Conservation (phyloP, 2,329 filamentous ascomycete genomes). For the Xylaria sp. region DNA sequence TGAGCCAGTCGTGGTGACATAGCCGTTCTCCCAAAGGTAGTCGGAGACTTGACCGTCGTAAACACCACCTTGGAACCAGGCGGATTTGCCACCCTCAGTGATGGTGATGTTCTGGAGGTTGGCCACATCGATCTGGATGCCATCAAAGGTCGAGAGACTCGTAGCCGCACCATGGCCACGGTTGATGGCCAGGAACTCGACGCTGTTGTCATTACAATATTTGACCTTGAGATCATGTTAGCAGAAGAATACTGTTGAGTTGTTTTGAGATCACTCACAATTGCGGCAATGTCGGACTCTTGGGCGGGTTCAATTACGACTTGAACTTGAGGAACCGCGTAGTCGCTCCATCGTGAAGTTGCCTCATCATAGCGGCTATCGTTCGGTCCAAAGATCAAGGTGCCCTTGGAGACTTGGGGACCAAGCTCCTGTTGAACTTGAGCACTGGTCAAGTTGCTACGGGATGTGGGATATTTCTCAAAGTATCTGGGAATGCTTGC, state of each 20-base stretch:
- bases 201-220: conserved; percentile 23
- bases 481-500: neutral
- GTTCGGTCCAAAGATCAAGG: neutral
- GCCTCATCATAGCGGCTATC: neutral
- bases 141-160: conserved; percentile 19
- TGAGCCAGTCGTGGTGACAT: conserved; percentile 14
- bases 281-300: neutral
- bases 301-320: neutral
- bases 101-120: conserved; percentile 17
- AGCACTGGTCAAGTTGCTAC: neutral
- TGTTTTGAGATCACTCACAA: neutral
- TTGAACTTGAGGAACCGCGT: neutral
- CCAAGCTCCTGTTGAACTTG: neutral
- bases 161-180: conserved; percentile 21
- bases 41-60: conserved; percentile 7
- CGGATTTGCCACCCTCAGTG: neutral
- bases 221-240: conserved; percentile 13
- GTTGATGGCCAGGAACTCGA: conserved; percentile 22
- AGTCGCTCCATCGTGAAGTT: neutral
- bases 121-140: conserved; percentile 24
- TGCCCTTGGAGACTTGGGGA: neutral
- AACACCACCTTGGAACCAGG: conserved; percentile 8
- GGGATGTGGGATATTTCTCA: neutral
- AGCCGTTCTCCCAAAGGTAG: conserved; percentile 16
- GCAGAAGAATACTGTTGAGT: neutral